Conservation (phyloP, 2,329 filamentous ascomycete species). For the Xylaria sp. region DNA sequence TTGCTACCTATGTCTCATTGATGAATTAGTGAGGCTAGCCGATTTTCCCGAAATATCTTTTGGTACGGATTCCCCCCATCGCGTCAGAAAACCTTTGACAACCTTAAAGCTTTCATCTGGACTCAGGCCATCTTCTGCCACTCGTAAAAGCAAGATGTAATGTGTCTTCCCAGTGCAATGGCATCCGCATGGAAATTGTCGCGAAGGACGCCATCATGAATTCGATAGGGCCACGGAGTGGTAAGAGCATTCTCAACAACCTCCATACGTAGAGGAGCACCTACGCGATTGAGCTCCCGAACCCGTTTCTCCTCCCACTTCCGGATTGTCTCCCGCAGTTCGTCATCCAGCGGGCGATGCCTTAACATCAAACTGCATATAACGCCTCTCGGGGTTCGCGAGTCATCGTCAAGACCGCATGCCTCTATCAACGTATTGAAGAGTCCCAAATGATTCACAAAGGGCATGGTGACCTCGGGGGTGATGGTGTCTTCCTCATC, state of each 20-base stretch:
- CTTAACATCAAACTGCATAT: not conserved
- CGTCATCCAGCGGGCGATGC: not conserved
- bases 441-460: not conserved
- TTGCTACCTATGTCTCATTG: not conserved
- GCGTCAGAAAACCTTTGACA: not conserved
- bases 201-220: not conserved
- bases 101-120: not conserved
- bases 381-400: too few relatives aligned
- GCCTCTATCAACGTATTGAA: too few relatives aligned
- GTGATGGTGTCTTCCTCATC: not conserved
- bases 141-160: not conserved
- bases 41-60: not conserved
- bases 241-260: not conserved
- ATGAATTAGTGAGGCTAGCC: not conserved
- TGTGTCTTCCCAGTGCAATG: not conserved
- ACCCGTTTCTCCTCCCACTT: not conserved
- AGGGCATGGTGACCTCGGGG: not conserved
- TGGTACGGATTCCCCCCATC: not conserved
- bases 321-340: not conserved
- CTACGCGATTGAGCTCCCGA: not conserved
- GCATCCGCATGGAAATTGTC: not conserved
- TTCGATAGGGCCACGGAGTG: not conserved
- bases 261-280: not conserved
- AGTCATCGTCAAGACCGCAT: too few relatives aligned
- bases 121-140: not conserved